Base-by-base conservation (phyloP, 192 early-diverging fungal species). In the Gamsiella multidivaricata region DNA sequence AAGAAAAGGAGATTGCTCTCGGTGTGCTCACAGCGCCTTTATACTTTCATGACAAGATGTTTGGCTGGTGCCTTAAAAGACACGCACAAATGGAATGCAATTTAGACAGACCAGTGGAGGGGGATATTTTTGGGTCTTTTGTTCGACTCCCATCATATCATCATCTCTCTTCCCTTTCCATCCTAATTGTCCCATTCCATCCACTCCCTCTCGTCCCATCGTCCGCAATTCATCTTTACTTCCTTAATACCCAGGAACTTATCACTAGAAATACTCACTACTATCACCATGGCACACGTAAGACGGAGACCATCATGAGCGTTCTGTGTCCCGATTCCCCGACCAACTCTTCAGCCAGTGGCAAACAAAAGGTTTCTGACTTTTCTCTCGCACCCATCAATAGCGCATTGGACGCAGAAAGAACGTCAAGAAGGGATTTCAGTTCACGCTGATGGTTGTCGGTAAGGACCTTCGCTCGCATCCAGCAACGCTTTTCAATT, bases 371-470 rank as follows among this genome's bases (percentile, higher is more conserved):
- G n/a, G n/a, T 23, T 22, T 33, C 50, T 45, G n/a, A 22, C 45
- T 54, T 37, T 60, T 39, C 47, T 23, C 22, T 55, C 54, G n/a
- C 54, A 46, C 12, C 23, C 46, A n/a, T 20, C 6, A 58, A 74
- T 73, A 73, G 71, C 70, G 65, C 67, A 74, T 74, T 36, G 81
- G 81, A 47, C 81, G 81, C 67, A 83, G 95, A 87, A 98, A 98
- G 87, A 96, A 94, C 66, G 91, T 92, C 65, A 97, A 96, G 81
- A 97, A 96, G 84, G 96, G 96, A 57, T 91, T 99, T 67, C 91
- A 92, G 70, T 96, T 98, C 86, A 98, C 95, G 84, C 80, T 99
- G 52, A 98, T 99, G 95, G 92, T 97, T 45, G 94, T 94, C 59
- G 97, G 96, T 87, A 86, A 81, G 90, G 71, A 36, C 51, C 61